These are phyloP conservation scores for Penicillium salamii DNA, from an alignment of 495 filamentous ascomycete genomes.

Conservation along the genomic window DNA sequence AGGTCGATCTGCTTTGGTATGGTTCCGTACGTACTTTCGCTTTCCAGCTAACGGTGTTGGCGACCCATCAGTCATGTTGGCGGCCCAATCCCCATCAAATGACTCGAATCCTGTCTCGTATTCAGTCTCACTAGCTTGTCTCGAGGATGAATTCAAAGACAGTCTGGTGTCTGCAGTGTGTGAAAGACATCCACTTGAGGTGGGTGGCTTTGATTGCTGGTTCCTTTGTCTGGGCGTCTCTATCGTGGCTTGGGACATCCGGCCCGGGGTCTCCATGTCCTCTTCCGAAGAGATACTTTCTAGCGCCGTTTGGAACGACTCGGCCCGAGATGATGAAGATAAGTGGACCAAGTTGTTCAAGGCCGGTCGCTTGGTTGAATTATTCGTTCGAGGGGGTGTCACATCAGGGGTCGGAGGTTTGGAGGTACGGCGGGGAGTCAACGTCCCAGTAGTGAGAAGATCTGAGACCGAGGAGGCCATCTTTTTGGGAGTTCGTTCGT, in stretches of 20 bases:
- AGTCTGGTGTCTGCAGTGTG: conserved; percentile 13
- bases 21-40: conserved; percentile 7
- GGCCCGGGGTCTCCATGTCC: conserved; percentile 53
- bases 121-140: conserved; percentile 17
- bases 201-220: conserved; percentile 11
- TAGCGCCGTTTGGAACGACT: conserved; percentile 71
- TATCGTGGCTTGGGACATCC: conserved; percentile 28
- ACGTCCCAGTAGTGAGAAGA: conserved; percentile 25
- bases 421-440: conserved; percentile 59
- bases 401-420: conserved; percentile 73
- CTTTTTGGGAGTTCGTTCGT: conserved; percentile 25
- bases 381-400: conserved; percentile 59
- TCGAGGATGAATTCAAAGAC: conserved; percentile 10
- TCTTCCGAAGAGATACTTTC: conserved; percentile 64
- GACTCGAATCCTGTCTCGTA: conserved; percentile 25
- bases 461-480: conserved; percentile 22
- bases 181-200: conserved; percentile 6
- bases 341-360: conserved; percentile 28
- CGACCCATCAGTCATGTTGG: conserved; percentile 11
- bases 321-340: conserved; percentile 53
- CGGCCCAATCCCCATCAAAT: conserved; percentile 25
- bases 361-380: conserved; percentile 43
- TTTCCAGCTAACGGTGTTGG: conserved; percentile 20
- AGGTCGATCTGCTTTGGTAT: not conserved
- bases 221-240: conserved; percentile 31